These are phyloP conservation scores for Edaphochlamys debaryana DNA, from an alignment of 139 green algal species.

Conservation along the genomic window DNA sequence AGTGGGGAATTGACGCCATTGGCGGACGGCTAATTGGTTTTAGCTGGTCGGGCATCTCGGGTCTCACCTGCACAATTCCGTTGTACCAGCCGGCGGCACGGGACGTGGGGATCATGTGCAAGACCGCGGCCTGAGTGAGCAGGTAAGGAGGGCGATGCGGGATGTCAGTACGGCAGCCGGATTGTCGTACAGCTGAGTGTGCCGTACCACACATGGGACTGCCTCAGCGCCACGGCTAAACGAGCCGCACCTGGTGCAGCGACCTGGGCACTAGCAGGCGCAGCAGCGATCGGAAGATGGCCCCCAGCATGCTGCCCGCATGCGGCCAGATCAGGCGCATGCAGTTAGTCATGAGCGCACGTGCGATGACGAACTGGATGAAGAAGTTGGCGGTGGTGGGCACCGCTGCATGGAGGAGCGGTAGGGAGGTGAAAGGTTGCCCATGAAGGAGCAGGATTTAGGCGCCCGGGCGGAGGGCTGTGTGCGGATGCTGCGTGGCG, in stretches of 20 bases:
- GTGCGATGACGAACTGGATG: conserved; percentile 26
- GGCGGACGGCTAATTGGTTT: too few species aligned
- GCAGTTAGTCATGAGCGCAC: conserved; percentile 8
- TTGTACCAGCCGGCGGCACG: neutral
- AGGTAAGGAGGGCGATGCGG: too few species aligned
- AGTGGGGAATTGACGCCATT: too few species aligned
- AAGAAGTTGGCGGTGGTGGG: conserved; percentile 37
- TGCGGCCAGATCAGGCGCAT: neutral
- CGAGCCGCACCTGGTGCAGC: conserved; percentile 3
- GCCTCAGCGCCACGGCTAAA: too few species aligned
- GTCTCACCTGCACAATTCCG: conserved; percentile 8
- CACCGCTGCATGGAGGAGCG: conserved; percentile 6
- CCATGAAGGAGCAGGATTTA: neutral
- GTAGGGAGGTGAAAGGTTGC: too few species aligned
- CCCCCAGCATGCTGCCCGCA: neutral
- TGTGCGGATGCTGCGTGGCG: too few species aligned
- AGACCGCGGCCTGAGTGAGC: neutral
- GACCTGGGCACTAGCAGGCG: neutral
- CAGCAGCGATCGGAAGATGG: neutral
- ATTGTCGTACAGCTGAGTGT: too few species aligned
- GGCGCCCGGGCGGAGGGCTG: neutral
- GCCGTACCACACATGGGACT: too few species aligned
- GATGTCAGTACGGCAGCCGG: too few species aligned
- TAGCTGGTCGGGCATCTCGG: too few species aligned
- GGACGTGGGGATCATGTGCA: neutral